Percentiles rank a stretch among this genome's conserved stretches.
phyloP scores from a whole-genome alignment of 2,329 filamentous ascomycete genomes.

The Aspergillus carbonarius region DNA sequence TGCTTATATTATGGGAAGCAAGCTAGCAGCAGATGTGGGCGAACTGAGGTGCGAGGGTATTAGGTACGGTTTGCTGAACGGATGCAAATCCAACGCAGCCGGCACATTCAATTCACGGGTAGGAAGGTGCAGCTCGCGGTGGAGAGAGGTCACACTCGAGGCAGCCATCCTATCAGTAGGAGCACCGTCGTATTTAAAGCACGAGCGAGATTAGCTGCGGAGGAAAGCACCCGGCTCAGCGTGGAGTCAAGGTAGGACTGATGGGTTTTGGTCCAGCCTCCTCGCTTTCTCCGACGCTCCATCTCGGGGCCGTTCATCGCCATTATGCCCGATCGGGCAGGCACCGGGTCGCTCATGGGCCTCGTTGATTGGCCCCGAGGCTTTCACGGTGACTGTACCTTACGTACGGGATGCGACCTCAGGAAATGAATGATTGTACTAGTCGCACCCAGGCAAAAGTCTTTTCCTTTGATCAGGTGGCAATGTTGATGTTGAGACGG shows the following conservation, averaged over 20 bases:
- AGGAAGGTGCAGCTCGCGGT: slow-evolving; percentile 10
- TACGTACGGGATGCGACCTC: not conserved
- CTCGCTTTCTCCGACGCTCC: slow-evolving; percentile 9
- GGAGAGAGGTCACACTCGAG: not conserved
- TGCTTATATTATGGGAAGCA: not conserved
- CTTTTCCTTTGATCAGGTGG: not conserved
- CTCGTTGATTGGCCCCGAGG: not conserved
- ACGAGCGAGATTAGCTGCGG: not conserved
- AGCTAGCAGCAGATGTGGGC: not conserved
- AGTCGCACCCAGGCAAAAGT: not conserved
- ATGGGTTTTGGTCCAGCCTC: slow-evolving; percentile 19
- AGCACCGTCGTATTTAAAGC: slow-evolving; percentile 9
- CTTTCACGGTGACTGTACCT: not conserved
- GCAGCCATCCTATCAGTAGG: not conserved
- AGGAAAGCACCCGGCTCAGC: not conserved
- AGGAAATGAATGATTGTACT: not conserved
- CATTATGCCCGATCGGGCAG: slow-evolving; percentile 11
- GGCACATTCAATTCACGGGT: not conserved
- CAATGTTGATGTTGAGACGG: no score
- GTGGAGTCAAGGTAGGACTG: not conserved
- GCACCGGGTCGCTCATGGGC: not conserved
- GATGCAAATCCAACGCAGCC: not conserved
- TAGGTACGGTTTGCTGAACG: not conserved
- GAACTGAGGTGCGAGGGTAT: not conserved
- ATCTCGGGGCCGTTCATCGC: not conserved